Conservation (phyloP, 257 asterid species). For the Schizonepeta tenuifolia region DNA sequence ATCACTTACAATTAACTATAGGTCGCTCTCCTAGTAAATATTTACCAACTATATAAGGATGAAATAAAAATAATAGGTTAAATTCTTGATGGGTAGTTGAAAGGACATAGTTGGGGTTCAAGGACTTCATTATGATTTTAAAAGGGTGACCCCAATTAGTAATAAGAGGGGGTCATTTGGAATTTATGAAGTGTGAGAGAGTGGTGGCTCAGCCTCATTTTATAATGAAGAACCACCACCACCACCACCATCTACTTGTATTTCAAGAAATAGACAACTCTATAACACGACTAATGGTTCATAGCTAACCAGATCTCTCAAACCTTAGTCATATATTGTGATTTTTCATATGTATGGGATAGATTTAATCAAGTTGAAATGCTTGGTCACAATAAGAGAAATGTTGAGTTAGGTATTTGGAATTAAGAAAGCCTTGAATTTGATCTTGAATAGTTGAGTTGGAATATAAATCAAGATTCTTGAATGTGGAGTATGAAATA, state of each 20-base stretch:
- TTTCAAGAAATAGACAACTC: constrained; percentile 46
- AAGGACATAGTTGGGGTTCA: constrained; percentile 29
- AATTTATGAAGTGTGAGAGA: constrained; percentile 34
- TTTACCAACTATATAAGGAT: constrained; percentile 24
- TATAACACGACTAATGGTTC: constrained; percentile 37
- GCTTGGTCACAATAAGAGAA: not conserved
- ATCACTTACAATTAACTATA: too few species aligned
- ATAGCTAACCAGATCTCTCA: constrained; percentile 24
- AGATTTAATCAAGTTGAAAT: not conserved
- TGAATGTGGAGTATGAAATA: not conserved
- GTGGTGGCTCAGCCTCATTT: constrained; percentile 36
- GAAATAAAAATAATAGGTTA: not conserved
- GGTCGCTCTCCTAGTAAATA: not conserved
- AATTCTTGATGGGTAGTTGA: constrained; percentile 33
- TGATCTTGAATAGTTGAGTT: not conserved
- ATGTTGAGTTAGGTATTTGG: not conserved
- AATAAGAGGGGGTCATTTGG: constrained; percentile 41
- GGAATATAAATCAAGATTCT: not conserved
- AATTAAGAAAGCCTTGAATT: not conserved
- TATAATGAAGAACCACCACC: constrained; percentile 35
- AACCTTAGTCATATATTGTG: constrained; percentile 15
- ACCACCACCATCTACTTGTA: constrained; percentile 30
- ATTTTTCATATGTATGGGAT: not conserved
- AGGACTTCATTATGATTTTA: constrained; percentile 27
- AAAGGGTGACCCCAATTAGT: constrained; percentile 37